phyloP scores from a whole-genome alignment of 176 grass and related monocot genomes.

The Oropetium thomaeum region DNA sequence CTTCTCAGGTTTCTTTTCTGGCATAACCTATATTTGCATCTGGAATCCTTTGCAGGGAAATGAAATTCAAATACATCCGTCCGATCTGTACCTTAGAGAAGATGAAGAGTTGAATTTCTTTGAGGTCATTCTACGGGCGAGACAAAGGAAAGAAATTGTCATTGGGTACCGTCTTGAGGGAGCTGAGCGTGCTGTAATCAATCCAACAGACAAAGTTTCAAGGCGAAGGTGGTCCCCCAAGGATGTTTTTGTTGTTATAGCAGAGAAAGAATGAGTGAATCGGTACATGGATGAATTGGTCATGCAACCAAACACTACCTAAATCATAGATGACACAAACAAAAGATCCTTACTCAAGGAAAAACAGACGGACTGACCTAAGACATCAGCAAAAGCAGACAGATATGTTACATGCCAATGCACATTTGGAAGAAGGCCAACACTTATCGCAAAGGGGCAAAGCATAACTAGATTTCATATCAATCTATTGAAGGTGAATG shows the following conservation, averaged over 20 bases:
- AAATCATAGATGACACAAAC: neutral
- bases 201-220: slow-evolving; percentile 53
- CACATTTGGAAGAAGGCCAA: neutral
- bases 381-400: neutral
- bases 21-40: neutral
- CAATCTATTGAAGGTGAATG: neutral
- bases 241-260: slow-evolving; percentile 70
- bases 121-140: slow-evolving; percentile 62
- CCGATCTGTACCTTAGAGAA: slow-evolving; percentile 55
- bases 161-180: slow-evolving; percentile 59
- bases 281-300: no score
- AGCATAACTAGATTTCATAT: slow-evolving; percentile 8
- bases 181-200: slow-evolving; percentile 63
- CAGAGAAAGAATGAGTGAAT: slow-evolving; percentile 70
- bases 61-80: slow-evolving; percentile 59
- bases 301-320: no score
- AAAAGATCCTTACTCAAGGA: neutral
- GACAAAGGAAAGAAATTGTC: slow-evolving; percentile 77
- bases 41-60: slow-evolving; percentile 49
- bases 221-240: slow-evolving; percentile 47
- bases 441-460: neutral
- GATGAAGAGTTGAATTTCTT: slow-evolving; percentile 74
- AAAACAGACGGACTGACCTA: neutral
- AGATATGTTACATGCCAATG: neutral
- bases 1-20: neutral